Percentiles rank a stretch among this genome's conserved stretches.
phyloP scores from a whole-genome alignment of 2,329 filamentous ascomycete species.

The Cercospora zeina region DNA sequence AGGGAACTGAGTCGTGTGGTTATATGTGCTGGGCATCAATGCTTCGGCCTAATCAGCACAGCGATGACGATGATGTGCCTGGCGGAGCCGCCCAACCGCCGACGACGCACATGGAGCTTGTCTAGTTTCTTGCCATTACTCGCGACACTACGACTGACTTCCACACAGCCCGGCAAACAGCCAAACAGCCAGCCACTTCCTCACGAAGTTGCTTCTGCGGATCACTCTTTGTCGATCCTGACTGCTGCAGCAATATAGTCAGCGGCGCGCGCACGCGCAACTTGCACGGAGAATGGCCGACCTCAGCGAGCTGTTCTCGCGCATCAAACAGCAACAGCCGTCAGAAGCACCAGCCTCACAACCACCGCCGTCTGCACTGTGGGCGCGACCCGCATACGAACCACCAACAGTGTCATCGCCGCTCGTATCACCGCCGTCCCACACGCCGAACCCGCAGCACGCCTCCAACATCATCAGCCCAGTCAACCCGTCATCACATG shows the following conservation, averaged over 20 bases:
- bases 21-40: conserved; percentile 9
- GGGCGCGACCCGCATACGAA: conserved; percentile 45
- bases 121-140: conserved; percentile 6
- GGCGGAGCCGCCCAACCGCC: background rate
- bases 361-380: conserved; percentile 31
- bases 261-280: conserved; percentile 23
- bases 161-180: background rate
- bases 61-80: conserved; percentile 2
- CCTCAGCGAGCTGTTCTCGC: conserved; percentile 48
- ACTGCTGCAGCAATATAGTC: conserved; percentile 8
- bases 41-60: conserved; percentile 4
- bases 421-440: conserved; percentile 57
- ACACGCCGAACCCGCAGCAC: conserved; percentile 58
- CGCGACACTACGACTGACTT: background rate
- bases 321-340: conserved; percentile 41
- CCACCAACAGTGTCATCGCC: conserved; percentile 60
- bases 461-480: conserved; percentile 61
- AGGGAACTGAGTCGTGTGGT: conserved; percentile 2
- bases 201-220: conserved; percentile 2
- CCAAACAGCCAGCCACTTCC: conserved; percentile 11
- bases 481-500: conserved; percentile 47
- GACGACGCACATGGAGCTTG: background rate
- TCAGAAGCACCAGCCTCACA: conserved; percentile 40
- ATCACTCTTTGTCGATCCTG: conserved; percentile 8
- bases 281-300: conserved; percentile 42